phyloP scores from a whole-genome alignment of 768 basidiomycete species.

The Rhizopogon sp. region DNA sequence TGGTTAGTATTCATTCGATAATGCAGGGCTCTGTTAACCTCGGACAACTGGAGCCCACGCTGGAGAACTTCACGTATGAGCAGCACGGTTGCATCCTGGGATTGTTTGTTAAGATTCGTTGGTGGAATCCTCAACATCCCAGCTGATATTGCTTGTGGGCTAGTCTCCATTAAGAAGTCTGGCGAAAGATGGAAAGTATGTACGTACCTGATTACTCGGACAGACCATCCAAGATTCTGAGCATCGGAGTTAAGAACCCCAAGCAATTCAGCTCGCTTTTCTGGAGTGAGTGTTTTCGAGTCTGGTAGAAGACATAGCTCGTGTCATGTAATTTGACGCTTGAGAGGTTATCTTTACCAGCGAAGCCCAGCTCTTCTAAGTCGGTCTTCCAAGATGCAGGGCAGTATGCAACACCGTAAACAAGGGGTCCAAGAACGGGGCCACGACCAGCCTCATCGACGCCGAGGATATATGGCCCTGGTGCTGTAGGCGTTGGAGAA shows the following conservation, averaged over 20 bases:
- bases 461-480: slow-evolving; percentile 87
- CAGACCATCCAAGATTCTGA: slow-evolving; percentile 74
- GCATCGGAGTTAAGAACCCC: slow-evolving; percentile 66
- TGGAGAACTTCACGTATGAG: slow-evolving; percentile 84
- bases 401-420: slow-evolving; percentile 95
- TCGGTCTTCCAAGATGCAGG: slow-evolving; percentile 69
- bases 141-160: slow-evolving; percentile 86
- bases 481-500: slow-evolving; percentile 61
- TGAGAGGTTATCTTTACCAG: slow-evolving; percentile 47
- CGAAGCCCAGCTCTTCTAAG: slow-evolving; percentile 82
- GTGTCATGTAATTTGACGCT: not conserved
- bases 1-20: not conserved
- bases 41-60: slow-evolving; percentile 73
- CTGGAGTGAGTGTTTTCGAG: slow-evolving; percentile 84
- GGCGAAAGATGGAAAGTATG: not conserved
- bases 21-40: slow-evolving; percentile 39
- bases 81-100: slow-evolving; percentile 83
- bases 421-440: slow-evolving; percentile 91
- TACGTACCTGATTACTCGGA: slow-evolving; percentile 64
- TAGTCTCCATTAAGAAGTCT: slow-evolving; percentile 24
- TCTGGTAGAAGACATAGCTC: slow-evolving; percentile 44
- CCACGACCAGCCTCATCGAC: slow-evolving; percentile 99
- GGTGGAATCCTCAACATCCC: slow-evolving; percentile 88
- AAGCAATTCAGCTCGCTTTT: slow-evolving; percentile 60
- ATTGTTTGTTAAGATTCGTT: slow-evolving; percentile 82